A percentile compares a stretch with the other conserved stretches of the same genome.
Evolutionary conservation across 345 rosid species (phyloP).

Genomic region (Rhizophora apiculata): DNA sequence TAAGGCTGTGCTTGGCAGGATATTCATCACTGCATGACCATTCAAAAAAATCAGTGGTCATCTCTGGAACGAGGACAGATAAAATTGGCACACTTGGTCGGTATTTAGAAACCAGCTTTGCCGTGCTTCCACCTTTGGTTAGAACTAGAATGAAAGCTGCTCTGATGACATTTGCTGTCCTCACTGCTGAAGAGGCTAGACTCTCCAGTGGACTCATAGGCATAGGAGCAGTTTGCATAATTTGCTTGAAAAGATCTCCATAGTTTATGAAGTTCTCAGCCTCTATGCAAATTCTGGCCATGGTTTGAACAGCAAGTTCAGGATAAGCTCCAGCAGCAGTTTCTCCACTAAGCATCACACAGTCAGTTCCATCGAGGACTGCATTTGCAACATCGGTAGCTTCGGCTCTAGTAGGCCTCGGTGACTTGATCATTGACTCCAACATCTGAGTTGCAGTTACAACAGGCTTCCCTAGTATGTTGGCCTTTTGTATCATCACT

Average conservation of each 20-base stretch:
- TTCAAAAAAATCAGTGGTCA: constrained; percentile 23
- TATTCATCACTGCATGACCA: constrained; percentile 34
- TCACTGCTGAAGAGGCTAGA: constrained; percentile 38
- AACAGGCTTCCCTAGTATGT: constrained; percentile 34
- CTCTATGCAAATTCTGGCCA: constrained; percentile 35
- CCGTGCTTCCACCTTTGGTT: constrained; percentile 34
- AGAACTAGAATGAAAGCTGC: constrained; percentile 36
- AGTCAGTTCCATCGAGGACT: constrained; percentile 37
- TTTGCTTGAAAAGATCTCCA: constrained; percentile 26
- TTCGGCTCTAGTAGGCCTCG: constrained; percentile 40
- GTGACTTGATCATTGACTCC: constrained; percentile 43
- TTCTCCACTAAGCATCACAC: constrained; percentile 41
- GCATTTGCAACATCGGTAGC: constrained; percentile 44
- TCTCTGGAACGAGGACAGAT: constrained; percentile 35
- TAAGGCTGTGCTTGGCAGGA: constrained; percentile 41
- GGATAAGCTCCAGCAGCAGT: constrained; percentile 45
- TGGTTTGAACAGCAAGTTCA: constrained; percentile 34
- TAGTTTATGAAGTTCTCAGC: constrained; percentile 35
- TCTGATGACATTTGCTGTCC: constrained; percentile 26
- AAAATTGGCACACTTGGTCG: constrained; percentile 29
- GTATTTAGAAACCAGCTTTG: constrained; percentile 38
- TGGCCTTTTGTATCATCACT: constrained; percentile 36
- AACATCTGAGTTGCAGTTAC: constrained; percentile 41
- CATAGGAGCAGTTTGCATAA: constrained; percentile 25
- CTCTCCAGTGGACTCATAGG: constrained; percentile 43